These are phyloP conservation scores for Seiridium cupressi DNA, from an alignment of 2,329 filamentous ascomycete genomes.

Conservation along the genomic window DNA sequence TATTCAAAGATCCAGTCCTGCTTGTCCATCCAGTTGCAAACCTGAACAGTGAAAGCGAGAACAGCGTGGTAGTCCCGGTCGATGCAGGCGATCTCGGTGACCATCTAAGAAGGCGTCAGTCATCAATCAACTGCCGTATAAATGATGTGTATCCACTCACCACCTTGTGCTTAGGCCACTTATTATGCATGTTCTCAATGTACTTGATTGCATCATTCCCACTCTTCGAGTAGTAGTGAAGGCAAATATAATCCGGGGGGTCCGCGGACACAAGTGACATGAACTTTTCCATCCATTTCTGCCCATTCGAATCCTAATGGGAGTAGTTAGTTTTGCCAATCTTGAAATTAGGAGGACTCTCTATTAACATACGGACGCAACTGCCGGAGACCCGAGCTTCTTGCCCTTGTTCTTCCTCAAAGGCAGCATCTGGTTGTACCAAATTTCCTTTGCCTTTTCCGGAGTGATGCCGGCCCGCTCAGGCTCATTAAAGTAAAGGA, in stretches of 20 bases:
- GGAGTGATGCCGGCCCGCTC: constrained; percentile 1
- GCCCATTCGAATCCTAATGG: constrained; percentile 17
- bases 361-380: neutral
- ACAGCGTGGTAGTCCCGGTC: constrained; percentile 34
- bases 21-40: constrained; percentile 41
- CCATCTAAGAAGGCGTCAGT: constrained; percentile 23
- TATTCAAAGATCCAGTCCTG: constrained; percentile 41
- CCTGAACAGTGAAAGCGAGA: constrained; percentile 33
- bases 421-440: constrained; percentile 2
- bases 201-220: constrained; percentile 3
- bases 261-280: neutral
- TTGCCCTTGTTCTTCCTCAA: constrained; percentile 19
- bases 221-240: constrained; percentile 7
- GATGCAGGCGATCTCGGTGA: constrained; percentile 40
- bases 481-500: constrained; percentile 7
- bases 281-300: constrained; percentile 12
- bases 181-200: neutral
- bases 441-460: neutral
- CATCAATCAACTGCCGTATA: neutral
- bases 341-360: neutral
- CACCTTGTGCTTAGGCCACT: constrained; percentile 17
- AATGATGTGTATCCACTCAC: constrained; percentile 13
- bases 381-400: constrained; percentile 14
- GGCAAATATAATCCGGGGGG: constrained; percentile 3
- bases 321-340: neutral